Conservation (phyloP, 495 filamentous ascomycete genomes). For the Sphaerosporella brunnea region DNA sequence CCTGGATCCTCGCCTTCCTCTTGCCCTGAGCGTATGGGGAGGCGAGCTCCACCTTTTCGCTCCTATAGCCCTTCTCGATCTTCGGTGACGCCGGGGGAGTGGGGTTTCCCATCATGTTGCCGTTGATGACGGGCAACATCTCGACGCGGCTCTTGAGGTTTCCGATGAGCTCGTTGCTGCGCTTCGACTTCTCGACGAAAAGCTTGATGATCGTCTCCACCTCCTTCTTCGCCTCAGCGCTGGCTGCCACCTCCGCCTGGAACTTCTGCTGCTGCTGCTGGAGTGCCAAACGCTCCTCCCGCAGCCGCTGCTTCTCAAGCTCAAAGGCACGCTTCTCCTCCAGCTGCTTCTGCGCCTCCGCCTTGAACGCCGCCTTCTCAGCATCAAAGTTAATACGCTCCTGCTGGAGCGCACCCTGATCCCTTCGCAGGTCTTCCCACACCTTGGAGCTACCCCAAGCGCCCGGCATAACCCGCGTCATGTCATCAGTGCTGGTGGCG, state of each 20-base stretch:
- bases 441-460: slow-evolving; percentile 1
- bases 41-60: neutral
- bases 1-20: neutral
- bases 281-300: neutral
- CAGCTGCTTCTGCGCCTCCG: neutral
- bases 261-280: neutral
- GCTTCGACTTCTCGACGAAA: slow-evolving; percentile 1
- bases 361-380: neutral
- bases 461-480: neutral
- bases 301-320: neutral
- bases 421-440: neutral
- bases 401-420: neutral
- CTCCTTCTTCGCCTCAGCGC: neutral
- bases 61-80: neutral
- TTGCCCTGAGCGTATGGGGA: neutral
- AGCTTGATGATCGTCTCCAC: neutral
- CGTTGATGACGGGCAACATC: neutral
- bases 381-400: neutral
- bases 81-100: neutral
- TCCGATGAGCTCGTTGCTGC: neutral
- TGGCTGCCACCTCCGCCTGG: neutral
- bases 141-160: neutral
- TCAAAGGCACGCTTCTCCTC: slow-evolving; percentile 2
- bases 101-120: neutral
- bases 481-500: neutral